Evolutionary conservation across 2,329 filamentous ascomycete genomes (phyloP).

Genomic region (Alternaria panax): DNA sequence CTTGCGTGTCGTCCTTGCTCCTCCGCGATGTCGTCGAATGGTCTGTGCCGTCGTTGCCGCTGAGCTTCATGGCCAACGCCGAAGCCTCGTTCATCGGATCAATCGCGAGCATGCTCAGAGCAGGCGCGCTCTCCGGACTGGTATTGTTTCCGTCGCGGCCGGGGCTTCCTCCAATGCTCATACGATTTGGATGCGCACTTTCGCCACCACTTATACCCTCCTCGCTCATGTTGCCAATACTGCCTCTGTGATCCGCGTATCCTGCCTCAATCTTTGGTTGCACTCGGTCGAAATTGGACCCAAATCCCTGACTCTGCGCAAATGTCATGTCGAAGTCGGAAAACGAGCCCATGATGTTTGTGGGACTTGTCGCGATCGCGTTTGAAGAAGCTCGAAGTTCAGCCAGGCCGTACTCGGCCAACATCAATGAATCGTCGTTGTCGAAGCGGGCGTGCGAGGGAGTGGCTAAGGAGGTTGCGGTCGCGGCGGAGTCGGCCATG

Average conservation of each 20-base stretch:
- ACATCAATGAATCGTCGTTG: slow-evolving; percentile 45
- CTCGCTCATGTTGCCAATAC: slow-evolving; percentile 43
- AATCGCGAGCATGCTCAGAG: slow-evolving; percentile 41
- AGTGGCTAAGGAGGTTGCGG: slow-evolving; percentile 39
- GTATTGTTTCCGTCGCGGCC: slow-evolving; percentile 44
- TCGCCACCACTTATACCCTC: slow-evolving; percentile 38
- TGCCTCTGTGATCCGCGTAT: slow-evolving; percentile 39
- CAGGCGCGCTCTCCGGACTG: slow-evolving; percentile 46
- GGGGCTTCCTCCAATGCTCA: slow-evolving; percentile 46
- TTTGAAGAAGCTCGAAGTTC: slow-evolving; percentile 39
- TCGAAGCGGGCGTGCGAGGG: slow-evolving; percentile 38
- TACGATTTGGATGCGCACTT: slow-evolving; percentile 37
- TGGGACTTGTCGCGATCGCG: slow-evolving; percentile 31
- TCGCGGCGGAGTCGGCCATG: slow-evolving; percentile 41
- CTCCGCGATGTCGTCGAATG: slow-evolving; percentile 32
- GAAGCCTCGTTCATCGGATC: slow-evolving; percentile 38
- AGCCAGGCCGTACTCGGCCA: slow-evolving; percentile 46
- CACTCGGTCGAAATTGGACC: slow-evolving; percentile 27
- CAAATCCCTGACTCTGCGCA: slow-evolving; percentile 35
- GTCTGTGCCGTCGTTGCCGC: slow-evolving; percentile 37
- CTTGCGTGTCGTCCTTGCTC: slow-evolving; percentile 42
- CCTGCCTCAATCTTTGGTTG: slow-evolving; percentile 35
- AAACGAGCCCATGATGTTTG: slow-evolving; percentile 40
- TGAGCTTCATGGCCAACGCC: slow-evolving; percentile 33
- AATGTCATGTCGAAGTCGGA: slow-evolving; percentile 44